Conservation (phyloP, 306 rosid genomes). For the Pyrus bretschneideri region DNA sequence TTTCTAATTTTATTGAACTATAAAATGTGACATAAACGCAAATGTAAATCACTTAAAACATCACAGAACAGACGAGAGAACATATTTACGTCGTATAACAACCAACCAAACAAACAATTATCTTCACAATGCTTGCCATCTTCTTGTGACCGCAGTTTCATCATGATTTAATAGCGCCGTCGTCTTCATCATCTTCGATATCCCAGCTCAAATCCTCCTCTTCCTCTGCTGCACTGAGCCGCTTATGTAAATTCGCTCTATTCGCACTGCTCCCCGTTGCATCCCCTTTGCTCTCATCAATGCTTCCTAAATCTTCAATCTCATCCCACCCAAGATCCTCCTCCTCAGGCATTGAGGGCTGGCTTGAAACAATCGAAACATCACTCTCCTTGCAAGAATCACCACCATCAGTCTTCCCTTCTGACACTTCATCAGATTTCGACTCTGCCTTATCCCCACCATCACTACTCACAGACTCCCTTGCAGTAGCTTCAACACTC, state of each 20-base stretch:
- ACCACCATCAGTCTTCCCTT: conserved; percentile 38
- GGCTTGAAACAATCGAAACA: conserved; percentile 78
- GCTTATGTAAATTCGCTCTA: conserved; percentile 51
- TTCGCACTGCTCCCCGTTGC: conserved; percentile 20
- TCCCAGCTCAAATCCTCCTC: conserved; percentile 95
- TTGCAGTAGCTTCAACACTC: conserved; percentile 11
- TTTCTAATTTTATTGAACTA: not conserved
- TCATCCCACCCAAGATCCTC: conserved; percentile 90
- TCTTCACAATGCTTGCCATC: conserved; percentile 1
- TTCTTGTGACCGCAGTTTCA: conserved; percentile 2
- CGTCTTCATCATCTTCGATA: conserved; percentile 67
- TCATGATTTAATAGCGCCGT: conserved; percentile 42
- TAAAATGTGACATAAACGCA: not conserved
- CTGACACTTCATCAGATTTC: conserved; percentile 30
- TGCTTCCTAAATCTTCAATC: conserved; percentile 68
- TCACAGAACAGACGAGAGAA: not conserved
- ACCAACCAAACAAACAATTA: not conserved
- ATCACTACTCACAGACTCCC: conserved; percentile 22
- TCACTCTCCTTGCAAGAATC: conserved; percentile 80
- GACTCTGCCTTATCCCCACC: conserved; percentile 26
- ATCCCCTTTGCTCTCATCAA: conserved; percentile 49
- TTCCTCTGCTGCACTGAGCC: conserved; percentile 42
- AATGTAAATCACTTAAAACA: not conserved
- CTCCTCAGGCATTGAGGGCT: conserved; percentile 61
- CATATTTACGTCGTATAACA: not conserved